Evolutionary conservation across 495 filamentous ascomycete species (phyloP), one percentile per base, ranked within the genome.

Genomic region (Clohesyomyces aquaticus): DNA sequence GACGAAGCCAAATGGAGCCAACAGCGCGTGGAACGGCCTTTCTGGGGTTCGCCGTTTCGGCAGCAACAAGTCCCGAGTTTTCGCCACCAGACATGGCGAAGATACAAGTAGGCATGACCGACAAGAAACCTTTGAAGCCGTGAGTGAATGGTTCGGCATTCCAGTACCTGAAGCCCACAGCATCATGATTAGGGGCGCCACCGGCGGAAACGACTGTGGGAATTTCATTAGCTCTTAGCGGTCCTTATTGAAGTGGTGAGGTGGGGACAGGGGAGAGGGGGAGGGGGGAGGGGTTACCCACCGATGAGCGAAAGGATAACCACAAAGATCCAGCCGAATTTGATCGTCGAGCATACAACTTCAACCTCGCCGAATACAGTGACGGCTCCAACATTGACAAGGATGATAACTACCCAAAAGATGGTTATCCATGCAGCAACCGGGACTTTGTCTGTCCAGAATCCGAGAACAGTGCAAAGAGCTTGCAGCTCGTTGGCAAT

Each of bases 121-220:
- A 47, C 19, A 70, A 32, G 61, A 72, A 70, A 18, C 70, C 65
- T 48, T 72, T 72, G 70, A 72, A 69, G 49, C 66, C 66, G 26
- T 72, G 56, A 25, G 29, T 64, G 58, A 72, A 69, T 18, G 66
- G 52, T 18, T 51, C 25, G 18, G 38, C 25, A 12, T 63, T 69
- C 69, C 69, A 72, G 58, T 72, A 72, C 18, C 69, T 66, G 59
- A 72, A 72, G 3, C 69, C 69, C 21, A 69, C 47, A 2, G 69
- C 52, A n/a, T 22, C 54, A 42, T 62, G 53, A 29, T 55, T 53
- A 6, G 65, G 65, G 23, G 28, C 61, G n/a, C 55, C 69, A 25
- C 66, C 69, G 35, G 69, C 69, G 32, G 66, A 69, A 3, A 63
- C 51, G 23, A 65, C 69, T 66, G 14, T 22, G 6, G 16, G 41